Conservation (phyloP, 306 rosid genomes). For the Notholithocarpus densiflorus region DNA sequence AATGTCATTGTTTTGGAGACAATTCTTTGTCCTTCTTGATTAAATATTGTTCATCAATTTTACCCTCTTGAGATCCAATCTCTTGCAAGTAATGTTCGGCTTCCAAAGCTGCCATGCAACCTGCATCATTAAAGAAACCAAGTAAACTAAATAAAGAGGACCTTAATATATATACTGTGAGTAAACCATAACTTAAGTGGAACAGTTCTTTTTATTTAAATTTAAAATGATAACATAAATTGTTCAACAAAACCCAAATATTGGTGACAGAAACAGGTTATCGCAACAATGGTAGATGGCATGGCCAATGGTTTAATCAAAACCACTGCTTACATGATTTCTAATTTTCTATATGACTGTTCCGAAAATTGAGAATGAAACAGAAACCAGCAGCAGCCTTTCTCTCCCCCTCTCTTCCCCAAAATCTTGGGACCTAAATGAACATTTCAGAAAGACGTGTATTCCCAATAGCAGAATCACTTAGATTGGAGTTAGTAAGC, state of each 20-base stretch:
- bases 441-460: no score
- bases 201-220: not conserved
- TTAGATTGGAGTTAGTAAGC: no score
- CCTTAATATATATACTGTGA: not conserved
- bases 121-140: constrained; percentile 36
- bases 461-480: no score
- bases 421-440: no score
- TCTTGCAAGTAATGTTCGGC: constrained; percentile 86
- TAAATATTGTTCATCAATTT: constrained; percentile 49
- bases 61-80: constrained; percentile 55
- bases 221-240: not conserved
- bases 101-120: constrained; percentile 94
- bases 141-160: not conserved
- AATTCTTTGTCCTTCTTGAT: not conserved
- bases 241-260: not conserved
- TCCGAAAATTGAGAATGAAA: not conserved
- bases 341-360: not conserved
- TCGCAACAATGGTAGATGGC: not conserved
- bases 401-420: no score
- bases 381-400: not conserved
- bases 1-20: not conserved
- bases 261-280: not conserved
- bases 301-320: not conserved
- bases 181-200: not conserved
- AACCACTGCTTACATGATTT: not conserved